phyloP scores from a whole-genome alignment of 2,329 filamentous ascomycete genomes.

The Calonectria pseudoreteaudii region DNA sequence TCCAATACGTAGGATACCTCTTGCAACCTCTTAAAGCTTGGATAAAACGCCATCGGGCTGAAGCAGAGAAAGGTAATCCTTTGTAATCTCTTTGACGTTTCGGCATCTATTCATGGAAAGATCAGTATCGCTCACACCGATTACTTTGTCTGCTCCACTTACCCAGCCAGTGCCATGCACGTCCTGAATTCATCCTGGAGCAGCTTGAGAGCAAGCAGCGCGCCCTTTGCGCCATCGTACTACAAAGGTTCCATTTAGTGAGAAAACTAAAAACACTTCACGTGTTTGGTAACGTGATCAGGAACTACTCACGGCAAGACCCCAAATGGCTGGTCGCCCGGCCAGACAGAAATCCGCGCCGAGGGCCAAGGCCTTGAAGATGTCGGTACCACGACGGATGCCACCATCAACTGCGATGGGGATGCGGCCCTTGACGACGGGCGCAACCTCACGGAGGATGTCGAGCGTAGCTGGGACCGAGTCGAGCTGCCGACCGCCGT shows the following conservation, averaged over 20 bases:
- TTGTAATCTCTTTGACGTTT: conserved; percentile 24
- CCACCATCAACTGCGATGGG: conserved; percentile 48
- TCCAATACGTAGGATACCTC: not conserved
- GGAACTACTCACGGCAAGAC: conserved; percentile 25
- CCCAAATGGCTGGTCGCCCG: conserved; percentile 29
- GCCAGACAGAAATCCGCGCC: conserved; percentile 41
- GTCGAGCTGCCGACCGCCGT: conserved; percentile 50
- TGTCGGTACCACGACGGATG: conserved; percentile 50
- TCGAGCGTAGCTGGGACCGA: conserved; percentile 46
- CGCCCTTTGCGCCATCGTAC: conserved; percentile 23
- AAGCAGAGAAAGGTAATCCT: conserved; percentile 21
- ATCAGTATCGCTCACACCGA: not conserved
- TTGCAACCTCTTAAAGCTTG: not conserved
- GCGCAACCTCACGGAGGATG: conserved; percentile 44
- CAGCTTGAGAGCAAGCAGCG: conserved; percentile 16
- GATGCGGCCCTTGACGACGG: conserved; percentile 36
- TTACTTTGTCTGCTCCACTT: not conserved
- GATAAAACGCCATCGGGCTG: conserved; percentile 18
- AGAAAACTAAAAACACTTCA: too few species aligned
- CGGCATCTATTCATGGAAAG: not conserved
- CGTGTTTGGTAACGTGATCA: too few species aligned
- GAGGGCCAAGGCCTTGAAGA: conserved; percentile 49
- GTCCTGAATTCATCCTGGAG: conserved; percentile 26
- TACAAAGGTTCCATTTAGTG: not conserved
- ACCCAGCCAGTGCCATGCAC: conserved; percentile 24